phyloP scores from a whole-genome alignment of 2,329 filamentous ascomycete species.

The Clarireedia hainanense region DNA sequence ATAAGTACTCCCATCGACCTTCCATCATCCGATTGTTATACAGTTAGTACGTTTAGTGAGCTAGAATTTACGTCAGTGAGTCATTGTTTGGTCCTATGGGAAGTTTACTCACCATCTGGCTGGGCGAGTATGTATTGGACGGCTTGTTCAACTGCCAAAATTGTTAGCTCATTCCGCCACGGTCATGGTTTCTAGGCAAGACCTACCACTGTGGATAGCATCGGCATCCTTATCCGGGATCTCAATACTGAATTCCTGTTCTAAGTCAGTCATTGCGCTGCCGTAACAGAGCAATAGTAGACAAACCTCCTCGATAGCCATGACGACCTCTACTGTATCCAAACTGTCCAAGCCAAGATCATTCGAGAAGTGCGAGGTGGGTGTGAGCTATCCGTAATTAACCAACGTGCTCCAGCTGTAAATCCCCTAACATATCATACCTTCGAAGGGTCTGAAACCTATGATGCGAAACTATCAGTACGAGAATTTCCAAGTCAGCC shows the following conservation, averaged over 20 bases:
- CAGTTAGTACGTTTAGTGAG: constrained; percentile 26
- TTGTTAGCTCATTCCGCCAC: background rate
- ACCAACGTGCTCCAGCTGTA: constrained; percentile 15
- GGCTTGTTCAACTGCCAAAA: constrained; percentile 59
- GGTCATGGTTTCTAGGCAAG: background rate
- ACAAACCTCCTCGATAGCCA: constrained; percentile 94
- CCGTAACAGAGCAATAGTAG: background rate
- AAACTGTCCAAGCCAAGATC: constrained; percentile 95
- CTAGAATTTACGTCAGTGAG: constrained; percentile 12
- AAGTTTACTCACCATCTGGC: constrained; percentile 57
- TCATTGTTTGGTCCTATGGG: background rate
- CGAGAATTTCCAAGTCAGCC: background rate
- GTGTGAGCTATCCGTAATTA: constrained; percentile 58
- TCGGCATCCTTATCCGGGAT: constrained; percentile 76
- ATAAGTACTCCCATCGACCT: constrained; percentile 11
- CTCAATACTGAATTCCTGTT: constrained; percentile 62
- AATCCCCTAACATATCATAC: constrained; percentile 35
- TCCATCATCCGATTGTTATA: constrained; percentile 21
- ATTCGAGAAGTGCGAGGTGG: constrained; percentile 85
- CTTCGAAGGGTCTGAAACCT: constrained; percentile 62
- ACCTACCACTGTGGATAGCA: constrained; percentile 67
- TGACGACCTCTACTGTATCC: constrained; percentile 98
- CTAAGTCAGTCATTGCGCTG: background rate
- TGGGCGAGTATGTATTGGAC: constrained; percentile 68
- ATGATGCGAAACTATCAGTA: constrained; percentile 19